phyloP scores from a whole-genome alignment of 177 flowering plant genomes.

The Telopea speciosissima region DNA sequence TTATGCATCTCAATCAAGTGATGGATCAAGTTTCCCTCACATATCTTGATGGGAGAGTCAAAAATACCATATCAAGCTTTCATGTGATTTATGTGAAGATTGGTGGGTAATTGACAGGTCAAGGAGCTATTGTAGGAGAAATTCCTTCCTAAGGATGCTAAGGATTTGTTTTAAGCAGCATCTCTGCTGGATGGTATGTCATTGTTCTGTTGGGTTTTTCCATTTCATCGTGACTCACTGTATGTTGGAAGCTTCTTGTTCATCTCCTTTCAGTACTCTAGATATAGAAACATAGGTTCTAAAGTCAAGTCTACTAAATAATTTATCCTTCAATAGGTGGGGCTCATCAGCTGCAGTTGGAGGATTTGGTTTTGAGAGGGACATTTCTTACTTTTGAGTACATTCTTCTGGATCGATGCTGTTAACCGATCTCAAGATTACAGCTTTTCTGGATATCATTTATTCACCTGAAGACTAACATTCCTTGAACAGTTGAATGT shows the following conservation, averaged over 20 bases:
- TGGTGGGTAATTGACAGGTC: conserved; percentile 77
- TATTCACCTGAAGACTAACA: not conserved
- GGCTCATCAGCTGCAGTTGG: conserved; percentile 30
- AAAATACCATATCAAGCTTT: conserved; percentile 11
- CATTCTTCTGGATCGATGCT: conserved; percentile 19
- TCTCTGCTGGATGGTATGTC: conserved; percentile 54
- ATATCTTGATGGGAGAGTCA: conserved; percentile 2
- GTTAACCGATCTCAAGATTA: conserved; percentile 13
- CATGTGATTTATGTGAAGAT: conserved; percentile 36
- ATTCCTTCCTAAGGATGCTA: conserved; percentile 41
- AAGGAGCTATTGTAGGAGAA: conserved; percentile 58
- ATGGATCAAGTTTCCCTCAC: not conserved
- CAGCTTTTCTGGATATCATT: conserved; percentile 2
- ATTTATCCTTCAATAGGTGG: conserved; percentile 48
- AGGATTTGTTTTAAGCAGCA: conserved; percentile 35
- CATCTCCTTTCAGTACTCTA: conserved; percentile 9
- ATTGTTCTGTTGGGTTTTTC: conserved; percentile 18
- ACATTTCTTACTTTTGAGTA: conserved; percentile 22
- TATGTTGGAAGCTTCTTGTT: conserved; percentile 11
- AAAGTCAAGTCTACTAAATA: conserved; percentile 24
- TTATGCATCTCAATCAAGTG: not conserved
- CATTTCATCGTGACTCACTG: conserved; percentile 14
- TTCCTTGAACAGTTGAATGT: not conserved
- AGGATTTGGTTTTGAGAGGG: conserved; percentile 35
- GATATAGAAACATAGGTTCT: conserved; percentile 21